Evolutionary conservation across 1,284 basidiomycete genomes (phyloP).

Genomic region (Ustilago shanxiensis): DNA sequence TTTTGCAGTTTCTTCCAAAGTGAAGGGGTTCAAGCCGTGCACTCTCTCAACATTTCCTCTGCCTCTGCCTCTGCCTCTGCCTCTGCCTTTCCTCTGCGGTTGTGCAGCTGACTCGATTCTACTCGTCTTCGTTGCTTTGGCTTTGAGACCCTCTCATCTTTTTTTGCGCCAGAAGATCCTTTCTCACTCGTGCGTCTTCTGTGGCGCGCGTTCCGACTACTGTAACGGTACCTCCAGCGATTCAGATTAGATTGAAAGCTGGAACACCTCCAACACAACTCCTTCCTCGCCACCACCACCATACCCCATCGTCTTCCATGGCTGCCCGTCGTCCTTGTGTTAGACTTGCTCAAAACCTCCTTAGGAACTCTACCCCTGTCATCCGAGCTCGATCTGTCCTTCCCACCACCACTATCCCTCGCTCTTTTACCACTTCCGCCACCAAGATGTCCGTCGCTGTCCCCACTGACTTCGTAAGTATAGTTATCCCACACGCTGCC

Average conservation of each 20-base stretch:
- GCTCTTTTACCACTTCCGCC: slow-evolving; percentile 40
- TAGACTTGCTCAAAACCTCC: slow-evolving; percentile 48
- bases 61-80: no score
- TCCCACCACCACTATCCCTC: slow-evolving; percentile 26
- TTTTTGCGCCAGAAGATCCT: slow-evolving; percentile 10
- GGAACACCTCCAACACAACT: neutral
- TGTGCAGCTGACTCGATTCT: slow-evolving; percentile 30
- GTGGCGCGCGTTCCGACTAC: slow-evolving; percentile 1
- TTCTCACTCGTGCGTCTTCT: neutral
- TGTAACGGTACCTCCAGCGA: neutral
- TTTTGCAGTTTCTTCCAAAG: slow-evolving; percentile 7
- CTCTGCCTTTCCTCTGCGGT: neutral
- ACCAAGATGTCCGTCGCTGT: slow-evolving; percentile 64
- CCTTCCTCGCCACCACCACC: slow-evolving; percentile 27
- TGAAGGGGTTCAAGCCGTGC: slow-evolving; percentile 2
- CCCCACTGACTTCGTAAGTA: slow-evolving; percentile 66
- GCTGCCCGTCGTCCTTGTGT: slow-evolving; percentile 49
- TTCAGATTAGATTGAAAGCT: slow-evolving; percentile 2
- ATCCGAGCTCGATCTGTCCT: slow-evolving; percentile 21
- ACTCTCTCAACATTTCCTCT: no score
- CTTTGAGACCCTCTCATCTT: neutral
- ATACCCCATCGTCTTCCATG: slow-evolving; percentile 39
- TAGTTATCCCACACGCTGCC: neutral
- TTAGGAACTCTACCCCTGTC: slow-evolving; percentile 32
- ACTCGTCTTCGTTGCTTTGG: slow-evolving; percentile 9